Conservation (phyloP, 108 stramenopile genomes). For the Fistulifera pelliculosa region DNA sequence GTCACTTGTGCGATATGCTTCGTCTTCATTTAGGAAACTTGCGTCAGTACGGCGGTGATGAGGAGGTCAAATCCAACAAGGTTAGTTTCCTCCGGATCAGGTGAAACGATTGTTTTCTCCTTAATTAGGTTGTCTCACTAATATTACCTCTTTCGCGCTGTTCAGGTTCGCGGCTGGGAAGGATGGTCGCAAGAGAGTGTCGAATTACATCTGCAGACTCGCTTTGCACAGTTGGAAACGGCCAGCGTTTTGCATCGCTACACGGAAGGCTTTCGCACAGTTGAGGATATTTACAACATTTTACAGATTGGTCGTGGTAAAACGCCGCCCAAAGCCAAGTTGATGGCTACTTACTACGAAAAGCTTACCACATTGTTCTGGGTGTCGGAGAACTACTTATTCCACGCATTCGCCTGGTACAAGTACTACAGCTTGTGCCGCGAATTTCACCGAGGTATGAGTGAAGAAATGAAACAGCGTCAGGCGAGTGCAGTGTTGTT, state of each 20-base stretch:
- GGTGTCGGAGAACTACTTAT: constrained; percentile 94
- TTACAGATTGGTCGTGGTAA: constrained; percentile 76
- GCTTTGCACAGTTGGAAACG: constrained; percentile 93
- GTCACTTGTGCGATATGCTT: constrained; percentile 91
- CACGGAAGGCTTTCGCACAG: constrained; percentile 97
- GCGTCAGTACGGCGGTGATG: constrained; percentile 72
- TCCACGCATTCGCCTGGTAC: constrained; percentile 97
- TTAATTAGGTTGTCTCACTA: not conserved
- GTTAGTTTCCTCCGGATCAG: not conserved
- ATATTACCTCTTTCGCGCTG: constrained; percentile 1
- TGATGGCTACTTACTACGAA: constrained; percentile 97
- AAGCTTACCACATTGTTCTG: constrained; percentile 94
- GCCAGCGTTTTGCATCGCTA: constrained; percentile 88
- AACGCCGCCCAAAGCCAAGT: constrained; percentile 89
- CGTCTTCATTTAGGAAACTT: constrained; percentile 90
- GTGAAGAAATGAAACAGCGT: constrained; percentile 55
- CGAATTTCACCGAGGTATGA: constrained; percentile 88
- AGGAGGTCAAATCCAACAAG: constrained; percentile 43
- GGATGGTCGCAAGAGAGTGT: constrained; percentile 88
- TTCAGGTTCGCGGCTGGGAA: constrained; percentile 89
- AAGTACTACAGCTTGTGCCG: constrained; percentile 84
- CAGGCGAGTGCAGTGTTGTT: constrained; percentile 86
- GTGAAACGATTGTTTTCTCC: not conserved
- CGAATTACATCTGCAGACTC: constrained; percentile 92
- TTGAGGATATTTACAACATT: constrained; percentile 97